Conservation (phyloP, 805 yeast genomes). For the Diddensiella santjacobensis region DNA sequence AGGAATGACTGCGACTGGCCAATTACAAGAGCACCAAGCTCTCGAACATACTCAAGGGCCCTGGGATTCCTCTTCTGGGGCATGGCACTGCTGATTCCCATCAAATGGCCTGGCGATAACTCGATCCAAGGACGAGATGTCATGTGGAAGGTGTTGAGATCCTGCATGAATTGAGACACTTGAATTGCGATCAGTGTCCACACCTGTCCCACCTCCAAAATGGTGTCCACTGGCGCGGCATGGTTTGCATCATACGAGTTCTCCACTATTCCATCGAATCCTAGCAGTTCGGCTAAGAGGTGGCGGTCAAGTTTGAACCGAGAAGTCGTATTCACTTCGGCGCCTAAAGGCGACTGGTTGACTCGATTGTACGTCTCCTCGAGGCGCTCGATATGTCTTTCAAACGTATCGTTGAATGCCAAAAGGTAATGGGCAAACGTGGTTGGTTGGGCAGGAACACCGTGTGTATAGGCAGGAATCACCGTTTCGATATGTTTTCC, state of each 20-base stretch:
- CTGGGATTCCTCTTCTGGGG: constrained; percentile 16
- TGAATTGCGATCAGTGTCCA: constrained; percentile 8
- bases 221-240: constrained; percentile 11
- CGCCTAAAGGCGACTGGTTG: constrained; percentile 11
- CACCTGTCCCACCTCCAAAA: constrained; percentile 11
- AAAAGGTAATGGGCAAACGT: constrained; percentile 15
- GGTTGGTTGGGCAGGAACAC: constrained; percentile 16
- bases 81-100: constrained; percentile 17
- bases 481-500: constrained; percentile 12
- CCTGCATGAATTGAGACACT: constrained; percentile 16
- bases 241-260: constrained; percentile 17
- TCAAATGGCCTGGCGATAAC: constrained; percentile 11
- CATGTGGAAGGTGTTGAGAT: constrained; percentile 13
- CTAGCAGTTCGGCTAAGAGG: constrained; percentile 8
- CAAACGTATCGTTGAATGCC: constrained; percentile 12
- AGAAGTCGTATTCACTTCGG: constrained; percentile 15
- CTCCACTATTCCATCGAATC: constrained; percentile 15
- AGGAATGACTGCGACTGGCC: constrained; percentile 9
- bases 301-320: constrained; percentile 13
- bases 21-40: constrained; percentile 12
- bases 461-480: constrained; percentile 15
- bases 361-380: constrained; percentile 12
- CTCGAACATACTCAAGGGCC: constrained; percentile 13
- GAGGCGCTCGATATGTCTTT: constrained; percentile 8
- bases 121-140: constrained; percentile 16